phyloP scores from a whole-genome alignment of 176 grass and related monocot species.

The Dactylis glomerata region DNA sequence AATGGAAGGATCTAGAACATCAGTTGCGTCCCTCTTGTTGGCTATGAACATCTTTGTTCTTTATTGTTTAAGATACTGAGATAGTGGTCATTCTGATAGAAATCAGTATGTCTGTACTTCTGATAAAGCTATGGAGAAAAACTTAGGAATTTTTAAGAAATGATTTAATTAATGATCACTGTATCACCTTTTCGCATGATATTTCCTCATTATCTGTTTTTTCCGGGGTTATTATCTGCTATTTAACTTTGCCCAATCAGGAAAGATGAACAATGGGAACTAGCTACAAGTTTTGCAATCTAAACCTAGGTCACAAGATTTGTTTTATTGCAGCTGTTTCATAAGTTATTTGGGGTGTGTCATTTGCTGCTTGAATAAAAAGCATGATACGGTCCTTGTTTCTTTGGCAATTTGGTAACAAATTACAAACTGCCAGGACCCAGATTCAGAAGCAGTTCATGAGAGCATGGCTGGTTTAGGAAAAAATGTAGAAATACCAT shows the following conservation, averaged over 20 bases:
- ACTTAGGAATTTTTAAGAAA: neutral
- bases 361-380: neutral
- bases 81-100: neutral
- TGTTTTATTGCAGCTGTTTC: neutral
- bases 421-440: slow-evolving; percentile 32
- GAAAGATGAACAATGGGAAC: neutral
- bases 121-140: neutral
- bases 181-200: neutral
- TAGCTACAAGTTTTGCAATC: neutral
- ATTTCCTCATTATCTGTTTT: neutral
- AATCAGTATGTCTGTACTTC: neutral
- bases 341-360: neutral
- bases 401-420: neutral
- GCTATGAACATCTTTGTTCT: slow-evolving; percentile 14
- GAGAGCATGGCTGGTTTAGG: slow-evolving; percentile 23
- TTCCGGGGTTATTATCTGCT: neutral
- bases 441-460: slow-evolving; percentile 29
- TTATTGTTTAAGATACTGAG: neutral
- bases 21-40: neutral
- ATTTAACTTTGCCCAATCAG: neutral
- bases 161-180: neutral
- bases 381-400: neutral
- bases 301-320: neutral
- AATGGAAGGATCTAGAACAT: neutral
- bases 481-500: slow-evolving; percentile 39